Conservation (phyloP, 306 rosid genomes). For the Vicia sativa region DNA sequence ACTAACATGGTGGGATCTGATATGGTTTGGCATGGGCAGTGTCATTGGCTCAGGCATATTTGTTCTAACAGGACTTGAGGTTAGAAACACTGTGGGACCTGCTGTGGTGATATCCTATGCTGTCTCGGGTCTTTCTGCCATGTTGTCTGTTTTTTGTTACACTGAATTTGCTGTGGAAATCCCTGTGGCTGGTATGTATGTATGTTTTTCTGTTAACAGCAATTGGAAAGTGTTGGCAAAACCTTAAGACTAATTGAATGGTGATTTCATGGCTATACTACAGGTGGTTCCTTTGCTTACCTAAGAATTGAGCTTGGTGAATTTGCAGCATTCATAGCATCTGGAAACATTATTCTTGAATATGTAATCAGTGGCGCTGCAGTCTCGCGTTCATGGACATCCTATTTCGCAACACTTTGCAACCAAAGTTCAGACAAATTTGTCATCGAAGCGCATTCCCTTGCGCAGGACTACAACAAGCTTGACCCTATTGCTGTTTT, state of each 20-base stretch:
- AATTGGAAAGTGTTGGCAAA: not conserved
- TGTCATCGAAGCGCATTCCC: conserved; percentile 45
- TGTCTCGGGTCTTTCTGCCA: conserved; percentile 67
- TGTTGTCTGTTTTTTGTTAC: conserved; percentile 81
- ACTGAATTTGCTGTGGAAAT: conserved; percentile 79
- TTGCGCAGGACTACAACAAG: conserved; percentile 29
- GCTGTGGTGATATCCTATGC: conserved; percentile 65
- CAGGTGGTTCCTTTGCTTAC: conserved; percentile 91
- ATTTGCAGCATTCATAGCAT: conserved; percentile 69
- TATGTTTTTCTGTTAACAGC: not conserved
- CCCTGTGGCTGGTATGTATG: conserved; percentile 63
- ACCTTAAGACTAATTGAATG: not conserved
- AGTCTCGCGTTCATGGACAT: conserved; percentile 85
- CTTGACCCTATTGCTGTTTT: conserved; percentile 65
- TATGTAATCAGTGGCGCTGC: conserved; percentile 69
- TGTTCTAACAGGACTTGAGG: conserved; percentile 69
- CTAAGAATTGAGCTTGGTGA: conserved; percentile 85
- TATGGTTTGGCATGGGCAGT: conserved; percentile 79
- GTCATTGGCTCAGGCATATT: conserved; percentile 80
- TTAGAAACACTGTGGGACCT: conserved; percentile 54
- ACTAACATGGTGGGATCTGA: conserved; percentile 57
- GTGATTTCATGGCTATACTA: not conserved
- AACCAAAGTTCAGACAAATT: conserved; percentile 60
- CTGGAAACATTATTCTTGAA: conserved; percentile 82
- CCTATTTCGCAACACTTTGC: conserved; percentile 82